Base-by-base conservation (phyloP, 345 rosid genomes). In the Melastoma malabathricum region DNA sequence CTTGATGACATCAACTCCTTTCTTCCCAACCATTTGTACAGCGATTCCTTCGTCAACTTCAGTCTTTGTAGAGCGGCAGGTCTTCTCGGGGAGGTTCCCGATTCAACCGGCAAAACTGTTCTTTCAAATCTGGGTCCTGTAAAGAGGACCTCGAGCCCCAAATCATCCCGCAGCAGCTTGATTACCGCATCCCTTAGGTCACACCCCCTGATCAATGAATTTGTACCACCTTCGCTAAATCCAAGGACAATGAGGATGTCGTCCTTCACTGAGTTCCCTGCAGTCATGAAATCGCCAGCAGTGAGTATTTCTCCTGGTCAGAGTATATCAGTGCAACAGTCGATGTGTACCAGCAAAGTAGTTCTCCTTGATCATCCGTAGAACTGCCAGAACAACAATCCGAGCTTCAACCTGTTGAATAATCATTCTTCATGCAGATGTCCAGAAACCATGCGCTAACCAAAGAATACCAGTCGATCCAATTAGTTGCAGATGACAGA, bases 331-430 rank as follows among this genome's bases (percentile, higher is more conserved):
- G 52, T 15, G 31, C 18, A 44, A 19, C 7, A 50, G 56, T 46
- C 3, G 17, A 59, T n/a, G 17, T 59, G 1, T 62, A 86, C 96
- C 94, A 65, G 56, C 57, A 51, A 59, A 57, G 46, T 69, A 68
- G 59, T 77, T 84, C 82, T 92, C 96, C 75, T 84, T 87, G 64
- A 87, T 82, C 96, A 84, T 84, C 51, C 81, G 72, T 43, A 84
- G 72, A 62, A 86, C 89, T 25, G 98, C 93, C 46, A 92, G 82
- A 65, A 87, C 81, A 60, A 92, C 83, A 47, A 87, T 89, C 58
- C 96, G 87, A 62, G 88, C 84, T 70, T 92, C 96, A 64, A 84
- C 83, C 96, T 92, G 77, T 66, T 62, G 47, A 41, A 17, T 22
- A 20, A 20, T 45, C 23, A 34, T 43, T 19, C 2, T 15, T 39